Evolutionary conservation across 2,329 filamentous ascomycete genomes (phyloP), one percentile per base, ranked within the genome.

Genomic region (Daldinia sp.): DNA sequence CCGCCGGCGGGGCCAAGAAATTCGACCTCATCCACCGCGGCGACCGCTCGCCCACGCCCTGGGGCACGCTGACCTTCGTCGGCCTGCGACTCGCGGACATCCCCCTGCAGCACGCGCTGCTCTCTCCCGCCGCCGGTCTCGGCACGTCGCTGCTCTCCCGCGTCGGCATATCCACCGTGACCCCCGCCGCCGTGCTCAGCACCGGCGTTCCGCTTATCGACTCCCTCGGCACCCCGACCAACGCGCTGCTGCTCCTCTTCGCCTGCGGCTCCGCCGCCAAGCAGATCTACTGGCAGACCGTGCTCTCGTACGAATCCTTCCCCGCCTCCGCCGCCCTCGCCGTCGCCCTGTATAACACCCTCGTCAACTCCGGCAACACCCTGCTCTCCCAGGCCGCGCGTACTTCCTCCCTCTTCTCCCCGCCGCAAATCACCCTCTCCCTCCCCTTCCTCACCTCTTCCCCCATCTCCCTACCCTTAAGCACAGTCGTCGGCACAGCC

Each of bases 291-390:
- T 88, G 86, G 85, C 78, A 85, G 13, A 74, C 81, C 1, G 72
- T 71, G 28, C 76, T 87, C 2, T 83, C 81, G 18, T 78, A 82
- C 53, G 86, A 89, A 70, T 81, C 84, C 12, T 85, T 90, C 78
- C 79, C 79, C 0, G 78, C 82, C 0, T 23, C 51, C 0, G 76
- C 78, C 2, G 86, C 87, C 0, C 46, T 82, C 0, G 64, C 77
- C 2, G 81, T 90, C 13, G 78, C 79, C 13, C 57, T 76, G 1
- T 88, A 86, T 81, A 90, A 91, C 76, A 82, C 82, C 0, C 39
- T 86, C 9, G 75, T 84, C 74, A 90, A 90, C 79, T 81, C 81
- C n/a, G 13, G 84, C 33, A 89, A 86, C 76, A 82, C 83, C 0
- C 81, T 90, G 13, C 79, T 89, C 15, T 85, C 88, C 71, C 77